Conservation (phyloP, 495 filamentous ascomycete species). For the Xylaria bambusicola region DNA sequence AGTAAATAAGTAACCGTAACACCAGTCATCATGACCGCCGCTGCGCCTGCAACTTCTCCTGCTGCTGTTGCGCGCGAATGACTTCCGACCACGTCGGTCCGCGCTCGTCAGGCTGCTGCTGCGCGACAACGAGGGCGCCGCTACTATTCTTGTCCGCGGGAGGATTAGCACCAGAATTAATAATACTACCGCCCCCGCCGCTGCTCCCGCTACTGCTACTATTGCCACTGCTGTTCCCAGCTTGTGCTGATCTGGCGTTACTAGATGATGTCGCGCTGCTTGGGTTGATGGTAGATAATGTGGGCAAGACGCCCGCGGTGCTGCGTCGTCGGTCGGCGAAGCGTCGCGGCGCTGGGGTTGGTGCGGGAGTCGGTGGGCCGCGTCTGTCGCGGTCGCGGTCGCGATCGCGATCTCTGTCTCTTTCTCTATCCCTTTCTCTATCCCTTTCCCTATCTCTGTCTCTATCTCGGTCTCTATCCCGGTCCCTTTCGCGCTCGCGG, state of each 20-base stretch:
- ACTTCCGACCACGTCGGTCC: slow-evolving; percentile 33
- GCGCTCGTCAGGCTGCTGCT: slow-evolving; percentile 20
- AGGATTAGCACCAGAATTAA: no score
- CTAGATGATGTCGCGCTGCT: slow-evolving; percentile 7
- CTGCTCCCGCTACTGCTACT: no score
- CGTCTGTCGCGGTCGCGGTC: slow-evolving; percentile 16
- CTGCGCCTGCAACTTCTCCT: no score
- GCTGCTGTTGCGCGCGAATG: slow-evolving; percentile 15
- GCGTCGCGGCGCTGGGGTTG: neutral
- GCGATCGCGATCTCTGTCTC: neutral
- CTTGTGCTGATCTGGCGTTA: neutral
- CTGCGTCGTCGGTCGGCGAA: slow-evolving; percentile 11
- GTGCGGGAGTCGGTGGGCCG: neutral
- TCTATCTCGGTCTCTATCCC: slow-evolving; percentile 18
- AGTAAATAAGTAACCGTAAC: no score
- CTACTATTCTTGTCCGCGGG: slow-evolving; percentile 1
- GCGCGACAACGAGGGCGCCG: slow-evolving; percentile 8
- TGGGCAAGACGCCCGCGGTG: neutral
- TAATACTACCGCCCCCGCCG: no score
- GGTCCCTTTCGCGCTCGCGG: slow-evolving; percentile 6
- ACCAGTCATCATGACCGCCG: no score
- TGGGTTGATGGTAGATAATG: neutral
- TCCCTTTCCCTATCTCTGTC: slow-evolving; percentile 16
- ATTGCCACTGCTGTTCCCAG: neutral
- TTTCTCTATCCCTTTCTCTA: neutral